A percentile compares a stretch with the other conserved stretches of the same genome.
Evolutionary conservation across 441 rosid genomes (phyloP).

Genomic region (Melastoma candidum): DNA sequence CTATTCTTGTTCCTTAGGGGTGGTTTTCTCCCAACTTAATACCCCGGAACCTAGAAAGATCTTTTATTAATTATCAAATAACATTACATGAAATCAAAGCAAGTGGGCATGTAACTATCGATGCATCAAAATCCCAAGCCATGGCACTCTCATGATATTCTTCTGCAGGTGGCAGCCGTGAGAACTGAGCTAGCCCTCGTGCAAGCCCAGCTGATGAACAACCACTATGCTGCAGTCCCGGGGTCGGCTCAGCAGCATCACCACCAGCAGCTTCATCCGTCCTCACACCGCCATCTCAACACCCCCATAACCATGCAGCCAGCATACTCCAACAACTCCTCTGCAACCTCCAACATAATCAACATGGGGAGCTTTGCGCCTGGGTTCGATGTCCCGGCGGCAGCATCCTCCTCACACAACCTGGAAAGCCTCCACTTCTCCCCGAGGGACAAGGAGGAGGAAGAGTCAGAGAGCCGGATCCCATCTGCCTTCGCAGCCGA

Average conservation of each 20-base stretch:
- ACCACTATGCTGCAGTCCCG: conserved; percentile 61
- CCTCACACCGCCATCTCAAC: conserved; percentile 23
- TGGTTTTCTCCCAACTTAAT: neutral
- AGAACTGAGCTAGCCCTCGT: conserved; percentile 84
- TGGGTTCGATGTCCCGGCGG: conserved; percentile 30
- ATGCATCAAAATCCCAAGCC: too few relatives aligned
- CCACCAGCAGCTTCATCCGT: conserved; percentile 15
- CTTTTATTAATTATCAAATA: too few relatives aligned
- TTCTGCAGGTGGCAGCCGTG: conserved; percentile 59
- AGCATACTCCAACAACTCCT: conserved; percentile 80
- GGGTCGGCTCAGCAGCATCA: conserved; percentile 24
- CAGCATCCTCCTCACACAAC: conserved; percentile 42
- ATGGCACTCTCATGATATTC: too few relatives aligned
- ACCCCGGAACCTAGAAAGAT: too few relatives aligned
- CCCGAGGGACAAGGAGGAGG: conserved; percentile 58
- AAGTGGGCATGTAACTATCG: too few relatives aligned
- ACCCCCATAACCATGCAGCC: conserved; percentile 50
- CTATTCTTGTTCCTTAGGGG: neutral
- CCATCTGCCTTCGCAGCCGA: conserved; percentile 33
- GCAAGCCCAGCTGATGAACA: conserved; percentile 66
- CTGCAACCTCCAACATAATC: conserved; percentile 60
- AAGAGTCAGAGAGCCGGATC: conserved; percentile 28
- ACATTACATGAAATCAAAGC: too few relatives aligned
- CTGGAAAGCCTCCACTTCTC: conserved; percentile 37
- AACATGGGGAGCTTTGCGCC: conserved; percentile 43